Evolutionary conservation across 1,284 basidiomycete genomes (phyloP).

Genomic region (Gymnopus androsaceus): DNA sequence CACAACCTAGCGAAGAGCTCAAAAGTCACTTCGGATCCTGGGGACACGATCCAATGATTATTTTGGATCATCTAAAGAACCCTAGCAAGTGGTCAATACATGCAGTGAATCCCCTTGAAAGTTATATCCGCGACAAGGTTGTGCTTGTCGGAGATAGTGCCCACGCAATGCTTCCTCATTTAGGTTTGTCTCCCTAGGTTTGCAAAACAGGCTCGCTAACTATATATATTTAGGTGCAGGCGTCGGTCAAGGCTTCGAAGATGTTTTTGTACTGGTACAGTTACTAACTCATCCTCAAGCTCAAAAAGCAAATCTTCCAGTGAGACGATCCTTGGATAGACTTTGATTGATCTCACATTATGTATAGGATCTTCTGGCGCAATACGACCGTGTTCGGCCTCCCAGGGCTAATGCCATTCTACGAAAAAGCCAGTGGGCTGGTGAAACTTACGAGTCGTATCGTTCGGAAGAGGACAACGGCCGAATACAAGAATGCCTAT

Average conservation of each 20-base stretch:
- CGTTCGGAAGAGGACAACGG: conserved; percentile 28
- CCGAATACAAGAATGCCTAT: conserved; percentile 34
- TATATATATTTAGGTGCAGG: conserved; percentile 50
- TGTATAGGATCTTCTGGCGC: conserved; percentile 41
- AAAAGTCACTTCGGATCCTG: conserved; percentile 49
- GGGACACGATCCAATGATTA: conserved; percentile 45
- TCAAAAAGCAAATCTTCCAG: conserved; percentile 46
- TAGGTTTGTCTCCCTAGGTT: not conserved
- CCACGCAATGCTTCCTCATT: not conserved
- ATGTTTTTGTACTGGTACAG: conserved; percentile 51
- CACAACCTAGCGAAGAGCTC: conserved; percentile 45
- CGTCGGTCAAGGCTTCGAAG: conserved; percentile 65
- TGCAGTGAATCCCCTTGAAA: conserved; percentile 47
- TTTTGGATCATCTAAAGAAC: conserved; percentile 48
- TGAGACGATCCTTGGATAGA: conserved; percentile 26
- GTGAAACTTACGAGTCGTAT: conserved; percentile 43
- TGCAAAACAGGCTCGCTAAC: not conserved
- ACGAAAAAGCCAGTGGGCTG: conserved; percentile 38
- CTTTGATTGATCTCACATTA: not conserved
- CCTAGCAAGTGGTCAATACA: conserved; percentile 66
- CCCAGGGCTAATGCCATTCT: conserved; percentile 51
- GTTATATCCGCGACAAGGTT: conserved; percentile 47
- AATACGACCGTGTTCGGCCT: conserved; percentile 46
- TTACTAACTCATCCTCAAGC: conserved; percentile 51
- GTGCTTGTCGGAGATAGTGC: conserved; percentile 61